These are phyloP conservation scores for Colletotrichum zoysiae DNA, from an alignment of 2,329 filamentous ascomycete species.

Conservation along the genomic window DNA sequence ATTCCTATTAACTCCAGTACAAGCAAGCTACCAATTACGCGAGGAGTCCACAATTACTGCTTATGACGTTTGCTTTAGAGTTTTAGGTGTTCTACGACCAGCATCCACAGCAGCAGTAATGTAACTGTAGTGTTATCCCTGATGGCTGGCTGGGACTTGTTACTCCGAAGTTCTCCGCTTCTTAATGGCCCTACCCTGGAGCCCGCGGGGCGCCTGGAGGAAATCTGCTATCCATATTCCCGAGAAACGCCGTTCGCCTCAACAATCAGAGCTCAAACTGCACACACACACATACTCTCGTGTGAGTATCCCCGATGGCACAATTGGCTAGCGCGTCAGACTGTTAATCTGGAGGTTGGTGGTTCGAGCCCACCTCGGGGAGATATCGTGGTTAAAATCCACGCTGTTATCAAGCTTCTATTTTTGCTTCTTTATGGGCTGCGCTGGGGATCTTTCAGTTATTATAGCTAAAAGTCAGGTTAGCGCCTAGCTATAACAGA, in stretches of 20 bases:
- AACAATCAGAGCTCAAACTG: not conserved
- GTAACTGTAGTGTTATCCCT: too few species aligned
- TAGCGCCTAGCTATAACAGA: not conserved
- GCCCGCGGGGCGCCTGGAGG: not conserved
- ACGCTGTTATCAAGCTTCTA: fast-evolving
- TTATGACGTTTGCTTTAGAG: not conserved
- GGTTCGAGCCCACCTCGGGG: constrained; percentile 38
- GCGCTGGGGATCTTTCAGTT: not conserved
- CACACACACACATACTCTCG: not conserved
- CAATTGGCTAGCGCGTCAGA: constrained; percentile 42
- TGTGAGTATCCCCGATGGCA: constrained; percentile 36
- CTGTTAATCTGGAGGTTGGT: constrained; percentile 42
- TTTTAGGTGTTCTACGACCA: constrained; percentile 13
- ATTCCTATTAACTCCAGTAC: too few species aligned
- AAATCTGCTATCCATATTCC: constrained; percentile 20
- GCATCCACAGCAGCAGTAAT: not conserved
- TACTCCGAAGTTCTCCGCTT: constrained; percentile 15
- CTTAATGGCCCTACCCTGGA: constrained; percentile 20
- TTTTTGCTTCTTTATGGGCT: not conserved
- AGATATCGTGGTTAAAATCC: not conserved
- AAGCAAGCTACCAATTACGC: too few species aligned
- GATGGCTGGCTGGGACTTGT: not conserved
- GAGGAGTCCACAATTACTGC: not conserved
- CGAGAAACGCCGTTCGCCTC: not conserved
- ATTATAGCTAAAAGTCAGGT: not conserved